A percentile compares a stretch with the other conserved stretches of the same genome.
phyloP scores from a whole-genome alignment of 2,329 filamentous ascomycete genomes.

The Aureobasidium sp. region DNA sequence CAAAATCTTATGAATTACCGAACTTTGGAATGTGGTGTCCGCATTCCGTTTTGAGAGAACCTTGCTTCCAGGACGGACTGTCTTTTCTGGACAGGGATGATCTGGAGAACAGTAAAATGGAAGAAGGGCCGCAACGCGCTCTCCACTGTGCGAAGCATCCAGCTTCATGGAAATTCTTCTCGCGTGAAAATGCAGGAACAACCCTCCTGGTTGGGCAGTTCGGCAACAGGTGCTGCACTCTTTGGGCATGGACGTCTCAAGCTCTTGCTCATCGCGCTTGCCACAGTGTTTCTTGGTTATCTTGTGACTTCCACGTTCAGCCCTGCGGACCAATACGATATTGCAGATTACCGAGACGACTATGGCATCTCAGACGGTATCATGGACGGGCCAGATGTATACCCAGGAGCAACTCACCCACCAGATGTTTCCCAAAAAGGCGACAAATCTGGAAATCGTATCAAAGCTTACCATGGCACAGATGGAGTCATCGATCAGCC shows the following conservation, averaged over 20 bases:
- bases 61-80: constrained; percentile 5
- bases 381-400: constrained; percentile 23
- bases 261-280: constrained; percentile 21
- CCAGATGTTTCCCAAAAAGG: constrained; percentile 4
- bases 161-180: not conserved
- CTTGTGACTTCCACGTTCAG: constrained; percentile 25
- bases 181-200: constrained; percentile 12
- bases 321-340: constrained; percentile 11
- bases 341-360: not conserved
- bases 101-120: not conserved
- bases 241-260: constrained; percentile 22
- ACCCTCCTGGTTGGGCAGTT: constrained; percentile 14
- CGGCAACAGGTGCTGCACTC: not conserved
- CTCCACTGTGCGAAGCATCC: not conserved
- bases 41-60: constrained; percentile 1
- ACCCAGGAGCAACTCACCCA: not conserved
- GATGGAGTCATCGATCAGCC: not conserved
- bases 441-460: not conserved
- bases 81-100: not conserved
- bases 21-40: constrained; percentile 9
- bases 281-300: constrained; percentile 27
- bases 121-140: not conserved
- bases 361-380: constrained; percentile 21
- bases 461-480: constrained; percentile 1
- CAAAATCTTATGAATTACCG: not conserved